Evolutionary conservation across 805 yeast species (phyloP), one percentile per base, ranked within the genome.

Genomic region (Metschnikowia colocasiae): DNA sequence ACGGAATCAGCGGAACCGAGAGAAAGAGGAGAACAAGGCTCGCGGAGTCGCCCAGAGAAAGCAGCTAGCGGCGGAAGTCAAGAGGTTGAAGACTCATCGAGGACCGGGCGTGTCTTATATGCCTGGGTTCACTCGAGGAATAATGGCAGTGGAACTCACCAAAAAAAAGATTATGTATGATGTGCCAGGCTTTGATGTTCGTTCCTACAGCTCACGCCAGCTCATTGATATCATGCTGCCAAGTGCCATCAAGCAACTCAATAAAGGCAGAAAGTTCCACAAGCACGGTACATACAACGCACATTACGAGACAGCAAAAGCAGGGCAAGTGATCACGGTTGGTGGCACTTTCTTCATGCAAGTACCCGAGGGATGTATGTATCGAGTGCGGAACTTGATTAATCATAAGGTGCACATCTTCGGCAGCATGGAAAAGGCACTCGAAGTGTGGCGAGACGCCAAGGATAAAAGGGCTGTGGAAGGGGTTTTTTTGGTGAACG

Each of bases 81-180:
- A 22, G 15, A 45, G 22, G 16, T 64, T 68, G 47, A 60, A 59
- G 18, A 56, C 58, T 3, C 59, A 54, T 12, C 54, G 62, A 33
- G 79, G 79, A 1, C 81, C 82, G 0, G 75, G 80, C 1, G 59
- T 69, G 6, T 72, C 80, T 32, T 62, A 69, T 45, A 64, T 84
- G 39, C 96, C 96, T 0, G 89, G 89, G 23, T 79, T 82, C 60
- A 89, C 96, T 0, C 73, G 87, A 57, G 74, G 70, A 3, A 56
- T 73, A 12, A 73, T 78, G 23, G 62, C 60, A 3, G 50, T 63
- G 18, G 59, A 55, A 9, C 50, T 67, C 25, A 46, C 66, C 49
- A 18, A 61, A 76, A 55, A 46, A 4, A 60, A 59, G 20, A 56
- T 62, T 1, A 52, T 76, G 3, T 60, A 64, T 43, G 82, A 78